A percentile compares a stretch with the other conserved stretches of the same genome.
Conservation (phyloP, 371 early-diverging fungal species). For the Mortierella sp. region DNA sequence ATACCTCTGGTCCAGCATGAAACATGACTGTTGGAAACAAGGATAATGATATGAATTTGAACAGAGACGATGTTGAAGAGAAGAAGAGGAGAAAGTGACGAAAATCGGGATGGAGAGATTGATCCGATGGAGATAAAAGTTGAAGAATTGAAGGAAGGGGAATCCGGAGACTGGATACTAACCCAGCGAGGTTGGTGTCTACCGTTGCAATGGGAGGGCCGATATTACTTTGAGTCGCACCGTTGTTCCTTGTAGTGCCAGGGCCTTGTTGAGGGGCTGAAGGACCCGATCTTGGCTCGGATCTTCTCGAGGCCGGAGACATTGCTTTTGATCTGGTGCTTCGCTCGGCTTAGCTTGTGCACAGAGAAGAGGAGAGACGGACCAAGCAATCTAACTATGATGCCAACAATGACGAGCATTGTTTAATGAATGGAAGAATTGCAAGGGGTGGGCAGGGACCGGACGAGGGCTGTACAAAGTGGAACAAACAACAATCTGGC, state of each 20-base stretch:
- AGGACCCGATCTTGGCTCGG: constrained; percentile 6
- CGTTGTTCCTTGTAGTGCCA: constrained; percentile 4
- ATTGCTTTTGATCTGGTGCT: constrained; percentile 7
- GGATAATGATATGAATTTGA: too few species aligned
- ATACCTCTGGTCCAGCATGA: too few species aligned
- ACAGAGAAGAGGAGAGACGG: not conserved
- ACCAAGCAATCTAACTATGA: not conserved
- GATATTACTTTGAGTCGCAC: constrained; percentile 1
- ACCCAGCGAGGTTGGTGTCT: constrained; percentile 19
- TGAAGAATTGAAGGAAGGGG: not conserved
- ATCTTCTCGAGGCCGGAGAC: constrained; percentile 39
- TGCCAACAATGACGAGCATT: constrained; percentile 1
- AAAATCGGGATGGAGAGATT: too few species aligned
- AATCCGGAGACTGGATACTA: constrained; percentile 15
- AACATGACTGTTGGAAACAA: too few species aligned
- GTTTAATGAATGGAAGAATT: not conserved
- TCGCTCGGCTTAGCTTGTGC: too few species aligned
- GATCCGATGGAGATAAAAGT: not conserved
- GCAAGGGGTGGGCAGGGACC: not conserved
- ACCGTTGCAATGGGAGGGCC: not conserved
- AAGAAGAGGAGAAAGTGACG: constrained; percentile 9
- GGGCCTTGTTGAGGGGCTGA: constrained; percentile 6
- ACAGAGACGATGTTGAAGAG: too few species aligned
- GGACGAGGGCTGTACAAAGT: not conserved
- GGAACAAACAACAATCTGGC: not conserved